phyloP scores from a whole-genome alignment of 495 filamentous ascomycete genomes.

The Hypoxylon perforatum region DNA sequence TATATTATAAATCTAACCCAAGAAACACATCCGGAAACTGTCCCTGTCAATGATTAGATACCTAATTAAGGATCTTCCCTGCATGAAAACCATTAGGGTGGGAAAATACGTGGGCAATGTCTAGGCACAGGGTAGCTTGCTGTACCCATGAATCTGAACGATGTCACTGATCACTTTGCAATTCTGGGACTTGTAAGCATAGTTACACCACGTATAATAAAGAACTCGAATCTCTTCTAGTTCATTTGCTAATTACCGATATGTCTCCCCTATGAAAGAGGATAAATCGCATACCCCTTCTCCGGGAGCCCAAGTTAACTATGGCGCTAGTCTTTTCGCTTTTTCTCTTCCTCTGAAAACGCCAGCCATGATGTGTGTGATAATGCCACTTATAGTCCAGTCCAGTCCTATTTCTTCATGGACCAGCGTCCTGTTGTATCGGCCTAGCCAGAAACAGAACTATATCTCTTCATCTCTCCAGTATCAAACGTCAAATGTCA shows the following conservation, averaged over 20 bases:
- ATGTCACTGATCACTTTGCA: background rate
- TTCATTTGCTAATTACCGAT: constrained; percentile 17
- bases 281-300: background rate
- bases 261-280: background rate
- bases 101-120: too few relatives aligned
- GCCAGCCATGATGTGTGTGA: constrained; percentile 19
- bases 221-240: background rate
- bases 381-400: constrained; percentile 12
- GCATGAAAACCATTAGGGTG: too few relatives aligned
- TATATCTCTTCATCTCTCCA: constrained; percentile 9
- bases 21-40: too few relatives aligned
- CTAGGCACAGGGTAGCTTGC: too few relatives aligned
- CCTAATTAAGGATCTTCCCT: too few relatives aligned
- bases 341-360: constrained; percentile 28
- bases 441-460: constrained; percentile 34
- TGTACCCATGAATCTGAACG: too few relatives aligned
- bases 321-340: background rate
- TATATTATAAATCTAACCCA: too few relatives aligned
- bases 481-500: constrained; percentile 22
- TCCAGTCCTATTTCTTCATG: constrained; percentile 20
- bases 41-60: too few relatives aligned
- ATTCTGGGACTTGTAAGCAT: background rate
- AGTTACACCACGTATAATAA: background rate
- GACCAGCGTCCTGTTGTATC: constrained; percentile 10
- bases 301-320: constrained; percentile 3